These are phyloP conservation scores for Protoeuglena noctilucae DNA, from an alignment of 139 green algal genomes.

Conservation along the genomic window DNA sequence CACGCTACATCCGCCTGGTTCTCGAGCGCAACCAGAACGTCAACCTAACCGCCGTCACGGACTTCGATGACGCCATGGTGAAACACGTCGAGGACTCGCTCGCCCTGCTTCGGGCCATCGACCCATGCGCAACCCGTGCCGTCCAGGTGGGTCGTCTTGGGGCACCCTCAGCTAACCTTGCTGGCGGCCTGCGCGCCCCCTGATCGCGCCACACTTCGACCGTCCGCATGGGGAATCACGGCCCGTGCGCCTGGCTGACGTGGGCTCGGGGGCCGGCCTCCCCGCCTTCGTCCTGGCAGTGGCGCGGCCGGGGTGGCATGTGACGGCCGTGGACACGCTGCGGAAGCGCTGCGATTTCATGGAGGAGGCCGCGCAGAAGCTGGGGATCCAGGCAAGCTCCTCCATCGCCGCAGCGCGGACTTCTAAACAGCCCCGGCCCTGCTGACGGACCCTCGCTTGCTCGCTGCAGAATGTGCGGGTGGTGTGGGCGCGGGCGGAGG, in stretches of 20 bases:
- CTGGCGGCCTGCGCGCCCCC: neutral
- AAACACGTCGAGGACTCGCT: conserved; percentile 61
- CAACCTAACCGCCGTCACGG: conserved; percentile 55
- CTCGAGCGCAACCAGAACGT: conserved; percentile 48
- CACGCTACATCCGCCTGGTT: conserved; percentile 40
- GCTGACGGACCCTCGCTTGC: no score
- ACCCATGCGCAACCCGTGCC: conserved; percentile 12
- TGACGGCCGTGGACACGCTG: conserved; percentile 48
- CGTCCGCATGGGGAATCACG: neutral
- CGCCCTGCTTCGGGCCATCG: conserved; percentile 53
- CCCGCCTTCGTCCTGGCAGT: conserved; percentile 71
- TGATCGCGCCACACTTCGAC: neutral
- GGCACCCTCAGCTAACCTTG: neutral
- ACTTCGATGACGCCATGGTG: conserved; percentile 30
- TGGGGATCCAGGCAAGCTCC: conserved; percentile 3
- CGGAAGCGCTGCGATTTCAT: conserved; percentile 56
- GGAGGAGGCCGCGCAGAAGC: conserved; percentile 3
- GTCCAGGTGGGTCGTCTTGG: conserved; percentile 5
- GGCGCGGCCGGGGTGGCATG: conserved; percentile 43
- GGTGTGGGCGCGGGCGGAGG: conserved; percentile 60
- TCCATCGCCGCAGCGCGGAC: conserved; percentile 19
- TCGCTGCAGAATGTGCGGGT: conserved; percentile 46
- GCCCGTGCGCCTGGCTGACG: conserved; percentile 47
- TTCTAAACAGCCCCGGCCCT: conserved; percentile 16
- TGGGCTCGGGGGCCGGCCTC: conserved; percentile 74